Evolutionary conservation across 2,329 filamentous ascomycete species (phyloP), one percentile per base, ranked within the genome.

Genomic region (Metarhizium anisopliae): DNA sequence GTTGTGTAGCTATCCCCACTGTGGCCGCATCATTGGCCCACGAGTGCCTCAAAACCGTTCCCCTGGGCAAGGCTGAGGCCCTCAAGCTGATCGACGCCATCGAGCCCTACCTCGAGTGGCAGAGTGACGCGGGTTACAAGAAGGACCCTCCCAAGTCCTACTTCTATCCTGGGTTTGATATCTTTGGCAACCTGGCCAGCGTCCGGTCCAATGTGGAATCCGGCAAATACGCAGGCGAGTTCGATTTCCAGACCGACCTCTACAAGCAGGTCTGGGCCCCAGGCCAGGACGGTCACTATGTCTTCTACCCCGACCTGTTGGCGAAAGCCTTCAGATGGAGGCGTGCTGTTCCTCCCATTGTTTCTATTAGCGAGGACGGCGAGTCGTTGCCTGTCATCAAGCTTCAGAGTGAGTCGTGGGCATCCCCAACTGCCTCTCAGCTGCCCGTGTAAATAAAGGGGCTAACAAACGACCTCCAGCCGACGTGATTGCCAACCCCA

Each of bases 211-310:
- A 74, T 16, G 72, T 75, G 4, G 59, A 64, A 25, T 65, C 63
- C 2, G 71, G 73, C 18, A 66, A 66, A 3, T 84, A 77, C 61
- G 64, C 68, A 4, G 79, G 73, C 64, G 80, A 84, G 61, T 81
- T 78, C 62, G 74, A 78, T 7, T 81, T 83, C 59, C 77, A 82
- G 61, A 59, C 70, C 7, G 79, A 80, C 32, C 70, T 89, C 2
- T 78, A 79, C 56, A 67, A 74, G 40, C 67, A 81, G 7, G 72
- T 84, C 40, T 62, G 63, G 40, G 73, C 74, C 29, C 53, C 56
- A 5, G 79, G 81, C 3, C 83, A 87, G 60, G 85, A 89, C 63
- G 83, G 84, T 1, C 86, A 89, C 63, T 83, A 86, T 52, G 69
- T 57, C 47, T 54, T 62, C 3, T 59, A 57, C 36, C 54, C 56